Conservation (phyloP, 2,329 filamentous ascomycete species). For the Pseudogymnoascus sp. region DNA sequence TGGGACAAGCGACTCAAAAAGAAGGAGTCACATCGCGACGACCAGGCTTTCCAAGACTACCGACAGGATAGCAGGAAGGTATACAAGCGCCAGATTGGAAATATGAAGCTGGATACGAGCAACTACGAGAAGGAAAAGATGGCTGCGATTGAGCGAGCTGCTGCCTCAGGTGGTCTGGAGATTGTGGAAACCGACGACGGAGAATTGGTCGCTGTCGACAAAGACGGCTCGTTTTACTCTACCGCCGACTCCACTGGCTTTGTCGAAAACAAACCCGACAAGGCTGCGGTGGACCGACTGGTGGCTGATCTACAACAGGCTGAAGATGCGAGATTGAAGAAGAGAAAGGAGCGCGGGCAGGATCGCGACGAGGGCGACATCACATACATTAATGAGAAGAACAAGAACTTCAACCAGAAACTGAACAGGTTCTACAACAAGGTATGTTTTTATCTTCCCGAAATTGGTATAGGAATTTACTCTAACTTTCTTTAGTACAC, state of each 20-base stretch:
- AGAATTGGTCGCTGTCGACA: conserved; percentile 88
- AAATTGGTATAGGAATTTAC: neutral
- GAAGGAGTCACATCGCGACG: conserved; percentile 70
- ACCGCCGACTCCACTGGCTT: conserved; percentile 77
- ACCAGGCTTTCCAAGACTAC: conserved; percentile 87
- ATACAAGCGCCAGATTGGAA: conserved; percentile 82
- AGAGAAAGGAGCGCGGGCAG: conserved; percentile 68
- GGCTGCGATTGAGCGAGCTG: conserved; percentile 74
- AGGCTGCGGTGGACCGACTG: conserved; percentile 77
- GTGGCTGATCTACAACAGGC: conserved; percentile 81
- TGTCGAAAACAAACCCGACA: conserved; percentile 76
- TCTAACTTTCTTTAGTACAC: conserved; percentile 56
- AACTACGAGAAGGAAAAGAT: conserved; percentile 83
- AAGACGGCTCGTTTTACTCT: conserved; percentile 82
- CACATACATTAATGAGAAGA: conserved; percentile 99
- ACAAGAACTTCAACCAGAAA: conserved; percentile 99
- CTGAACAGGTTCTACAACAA: conserved; percentile 94
- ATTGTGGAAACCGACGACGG: conserved; percentile 94
- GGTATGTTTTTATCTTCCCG: conserved; percentile 29
- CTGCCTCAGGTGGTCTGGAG: conserved; percentile 74
- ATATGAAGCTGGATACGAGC: conserved; percentile 68
- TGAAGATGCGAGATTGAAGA: conserved; percentile 78
- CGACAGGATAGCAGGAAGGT: conserved; percentile 79
- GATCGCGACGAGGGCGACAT: conserved; percentile 84
- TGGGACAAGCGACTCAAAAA: conserved; percentile 91